A percentile compares a stretch with the other conserved stretches of the same genome.
Conservation (phyloP, 2,329 filamentous ascomycete genomes). For the Zarea fungicola region DNA sequence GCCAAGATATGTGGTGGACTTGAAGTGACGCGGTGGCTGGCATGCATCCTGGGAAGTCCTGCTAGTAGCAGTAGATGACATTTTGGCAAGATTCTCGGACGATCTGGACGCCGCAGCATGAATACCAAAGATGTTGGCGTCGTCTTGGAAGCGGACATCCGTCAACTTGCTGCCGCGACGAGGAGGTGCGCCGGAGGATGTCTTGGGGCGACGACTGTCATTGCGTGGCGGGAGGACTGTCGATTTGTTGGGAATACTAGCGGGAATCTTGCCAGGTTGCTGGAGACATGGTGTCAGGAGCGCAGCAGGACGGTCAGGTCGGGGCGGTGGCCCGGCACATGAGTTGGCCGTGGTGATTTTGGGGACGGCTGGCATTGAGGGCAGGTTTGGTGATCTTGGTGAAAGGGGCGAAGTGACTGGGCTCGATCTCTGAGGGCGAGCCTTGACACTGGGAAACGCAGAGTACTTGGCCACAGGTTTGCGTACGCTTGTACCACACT, state of each 20-base stretch:
- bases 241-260: neutral
- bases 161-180: slow-evolving; percentile 12
- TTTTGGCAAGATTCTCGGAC: slow-evolving; percentile 19
- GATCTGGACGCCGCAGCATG: slow-evolving; percentile 21
- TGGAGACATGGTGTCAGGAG: slow-evolving; percentile 21
- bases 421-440: neutral
- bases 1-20: slow-evolving; percentile 24
- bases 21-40: slow-evolving; percentile 21
- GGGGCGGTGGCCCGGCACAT: slow-evolving; percentile 20
- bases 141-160: slow-evolving; percentile 14
- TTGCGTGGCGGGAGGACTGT: neutral
- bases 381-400: slow-evolving; percentile 3
- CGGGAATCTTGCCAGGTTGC: slow-evolving; percentile 3
- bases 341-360: neutral
- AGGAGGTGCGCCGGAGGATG: neutral
- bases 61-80: slow-evolving; percentile 15
- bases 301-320: slow-evolving; percentile 25
- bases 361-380: neutral
- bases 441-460: slow-evolving; percentile 31
- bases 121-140: slow-evolving; percentile 14
- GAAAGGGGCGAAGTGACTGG: neutral
- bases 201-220: slow-evolving; percentile 8
- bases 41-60: neutral
- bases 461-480: slow-evolving; percentile 33
- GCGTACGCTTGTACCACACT: slow-evolving; percentile 14